These are phyloP conservation scores for Fusarium sp. DNA, from an alignment of 2,329 filamentous ascomycete genomes.

Conservation along the genomic window DNA sequence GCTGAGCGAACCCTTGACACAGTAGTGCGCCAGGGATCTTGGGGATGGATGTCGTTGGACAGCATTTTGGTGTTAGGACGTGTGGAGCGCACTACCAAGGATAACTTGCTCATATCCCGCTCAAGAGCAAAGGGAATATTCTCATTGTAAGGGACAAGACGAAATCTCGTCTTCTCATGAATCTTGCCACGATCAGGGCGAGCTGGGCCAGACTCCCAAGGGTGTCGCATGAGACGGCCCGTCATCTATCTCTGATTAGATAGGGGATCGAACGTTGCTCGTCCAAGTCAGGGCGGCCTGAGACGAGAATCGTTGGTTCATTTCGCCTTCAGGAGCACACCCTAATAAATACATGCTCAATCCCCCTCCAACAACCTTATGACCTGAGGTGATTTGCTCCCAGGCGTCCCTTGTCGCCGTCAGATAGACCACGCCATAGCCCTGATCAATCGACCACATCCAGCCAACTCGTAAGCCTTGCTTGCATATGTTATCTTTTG, in stretches of 20 bases:
- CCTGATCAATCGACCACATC: slow-evolving; percentile 34
- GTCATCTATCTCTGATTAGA: slow-evolving; percentile 23
- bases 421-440: slow-evolving; percentile 41
- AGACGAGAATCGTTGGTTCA: slow-evolving; percentile 34
- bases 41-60: not conserved
- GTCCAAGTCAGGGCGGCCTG: slow-evolving; percentile 33
- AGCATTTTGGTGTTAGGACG: slow-evolving; percentile 1
- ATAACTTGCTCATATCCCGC: slow-evolving; percentile 41
- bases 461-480: slow-evolving; percentile 10
- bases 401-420: slow-evolving; percentile 33
- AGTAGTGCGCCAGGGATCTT: slow-evolving; percentile 15
- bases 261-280: slow-evolving; percentile 35
- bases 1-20: not conserved
- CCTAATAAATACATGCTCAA: slow-evolving; percentile 44
- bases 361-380: slow-evolving; percentile 42
- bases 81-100: slow-evolving; percentile 21
- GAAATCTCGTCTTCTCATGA: not conserved
- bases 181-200: slow-evolving; percentile 30
- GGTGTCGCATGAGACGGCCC: slow-evolving; percentile 14
- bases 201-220: slow-evolving; percentile 14
- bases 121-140: slow-evolving; percentile 6
- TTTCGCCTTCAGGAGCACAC: slow-evolving; percentile 20
- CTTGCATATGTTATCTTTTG: slow-evolving; percentile 10
- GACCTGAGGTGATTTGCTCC: slow-evolving; percentile 42
- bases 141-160: not conserved